Evolutionary conservation across 495 filamentous ascomycete genomes (phyloP), one percentile per base, ranked within the genome.

Genomic region (Rhypophila decipiens): DNA sequence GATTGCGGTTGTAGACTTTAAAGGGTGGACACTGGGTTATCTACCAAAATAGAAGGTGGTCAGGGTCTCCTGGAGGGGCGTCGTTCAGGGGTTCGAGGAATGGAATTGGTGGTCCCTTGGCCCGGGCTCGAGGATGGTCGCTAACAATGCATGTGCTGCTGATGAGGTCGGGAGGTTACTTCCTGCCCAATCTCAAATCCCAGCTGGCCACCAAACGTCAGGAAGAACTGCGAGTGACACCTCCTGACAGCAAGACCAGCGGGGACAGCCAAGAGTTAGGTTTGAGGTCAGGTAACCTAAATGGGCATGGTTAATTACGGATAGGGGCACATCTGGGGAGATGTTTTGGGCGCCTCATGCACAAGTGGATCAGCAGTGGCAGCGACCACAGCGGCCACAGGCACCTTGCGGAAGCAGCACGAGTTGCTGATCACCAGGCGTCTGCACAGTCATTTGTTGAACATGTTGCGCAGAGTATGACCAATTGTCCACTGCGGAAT

Each of bases 171-270:
- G 11, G 10, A 36, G 20, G 11, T 31, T 42, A 24, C n/a, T n/a
- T n/a, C 20, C 31, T 39, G 20, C 27, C 27, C 35, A 46, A 41
- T 10, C 42, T 37, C 46, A 29, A 34, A 48, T 49, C 44, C 41
- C 46, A 47, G 43, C 46, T 47, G 48, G 46, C 42, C 42, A 27
- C 31, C 52, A 39, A 46, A 44, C 50, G 50, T 44, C 46, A 51
- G 47, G 46, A 37, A 38, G 29, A 36, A 19, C 39, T 9, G 23
- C 17, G 22, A 40, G 46, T 18, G 29, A 35, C 37, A 37, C 24
- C 47, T 27, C 45, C 45, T 47, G 45, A 39, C 45, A 40, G 42
- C 27, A 7, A 13, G 7, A 31, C 27, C 7, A 13, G 13, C 27
- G 27, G 27, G 27, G 27, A n/a, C 13, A 31, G 27, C 27, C 27